Percentiles rank a stretch among this genome's conserved stretches.
These are phyloP conservation scores for Pelargonium fulgidum DNA, from an alignment of 441 rosid genomes.

Conservation along the genomic window DNA sequence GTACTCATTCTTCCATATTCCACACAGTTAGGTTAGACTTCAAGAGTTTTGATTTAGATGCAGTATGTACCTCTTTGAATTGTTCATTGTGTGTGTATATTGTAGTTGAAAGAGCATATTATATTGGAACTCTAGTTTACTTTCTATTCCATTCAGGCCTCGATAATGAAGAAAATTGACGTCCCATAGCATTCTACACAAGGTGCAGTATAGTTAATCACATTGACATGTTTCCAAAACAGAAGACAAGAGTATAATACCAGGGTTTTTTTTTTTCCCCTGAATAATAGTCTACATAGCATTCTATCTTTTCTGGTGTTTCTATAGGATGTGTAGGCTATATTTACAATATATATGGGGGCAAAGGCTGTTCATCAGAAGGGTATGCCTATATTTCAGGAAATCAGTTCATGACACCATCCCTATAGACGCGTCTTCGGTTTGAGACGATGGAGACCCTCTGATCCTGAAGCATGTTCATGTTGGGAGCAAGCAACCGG, in stretches of 20 bases:
- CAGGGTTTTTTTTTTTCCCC: not conserved
- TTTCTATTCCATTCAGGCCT: too few relatives aligned
- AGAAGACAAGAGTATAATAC: not conserved
- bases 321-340: constrained; percentile 1
- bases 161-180: too few relatives aligned
- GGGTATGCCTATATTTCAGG: not conserved
- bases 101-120: too few relatives aligned
- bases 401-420: constrained; percentile 31
- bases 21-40: too few relatives aligned
- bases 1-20: too few relatives aligned
- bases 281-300: not conserved
- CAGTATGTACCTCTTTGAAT: too few relatives aligned
- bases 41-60: too few relatives aligned
- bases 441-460: constrained; percentile 69
- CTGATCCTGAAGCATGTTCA: constrained; percentile 98
- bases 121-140: too few relatives aligned
- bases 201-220: too few relatives aligned
- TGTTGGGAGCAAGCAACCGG: constrained; percentile 75
- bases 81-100: too few relatives aligned
- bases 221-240: not conserved
- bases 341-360: not conserved
- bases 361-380: not conserved
- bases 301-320: not conserved
- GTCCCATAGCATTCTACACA: too few relatives aligned
- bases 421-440: constrained; percentile 44